These are phyloP conservation scores for Mycocentrospora acerina DNA, from an alignment of 2,329 filamentous ascomycete species.

Conservation along the genomic window DNA sequence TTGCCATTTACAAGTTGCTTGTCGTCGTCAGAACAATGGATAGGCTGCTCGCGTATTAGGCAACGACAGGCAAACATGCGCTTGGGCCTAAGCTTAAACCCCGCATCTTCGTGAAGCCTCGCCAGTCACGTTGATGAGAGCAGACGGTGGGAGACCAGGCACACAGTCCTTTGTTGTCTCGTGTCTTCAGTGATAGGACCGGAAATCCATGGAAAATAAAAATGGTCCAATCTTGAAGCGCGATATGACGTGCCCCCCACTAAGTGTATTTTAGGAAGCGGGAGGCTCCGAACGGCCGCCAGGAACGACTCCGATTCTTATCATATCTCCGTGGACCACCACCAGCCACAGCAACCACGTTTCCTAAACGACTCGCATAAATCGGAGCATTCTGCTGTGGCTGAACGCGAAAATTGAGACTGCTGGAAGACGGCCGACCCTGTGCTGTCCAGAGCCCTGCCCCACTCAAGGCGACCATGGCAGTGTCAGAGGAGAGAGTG, in stretches of 20 bases:
- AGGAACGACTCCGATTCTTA: conserved; percentile 14
- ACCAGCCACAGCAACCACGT: too few relatives aligned
- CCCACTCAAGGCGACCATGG: conserved; percentile 18
- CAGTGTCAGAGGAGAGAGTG: conserved; percentile 21
- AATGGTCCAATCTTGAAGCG: too few relatives aligned
- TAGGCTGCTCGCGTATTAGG: too few relatives aligned
- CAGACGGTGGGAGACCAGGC: too few relatives aligned
- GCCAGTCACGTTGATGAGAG: neutral
- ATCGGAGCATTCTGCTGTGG: too few relatives aligned
- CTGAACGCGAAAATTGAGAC: too few relatives aligned
- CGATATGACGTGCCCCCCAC: conserved; percentile 15
- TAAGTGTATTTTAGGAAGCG: conserved; percentile 4
- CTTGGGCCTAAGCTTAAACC: neutral
- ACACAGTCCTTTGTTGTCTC: too few relatives aligned
- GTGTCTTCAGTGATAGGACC: too few relatives aligned
- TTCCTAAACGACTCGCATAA: too few relatives aligned
- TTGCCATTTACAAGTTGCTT: too few relatives aligned
- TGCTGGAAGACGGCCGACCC: too few relatives aligned
- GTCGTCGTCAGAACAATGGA: neutral
- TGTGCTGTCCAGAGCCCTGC: neutral
- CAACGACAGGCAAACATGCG: neutral
- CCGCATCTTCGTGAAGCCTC: neutral
- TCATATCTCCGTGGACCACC: conserved; percentile 6
- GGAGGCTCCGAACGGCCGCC: conserved; percentile 18
- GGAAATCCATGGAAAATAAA: too few relatives aligned